Base-by-base conservation (phyloP, 176 grass and related monocot genomes). In the Elaeis guineensis region DNA sequence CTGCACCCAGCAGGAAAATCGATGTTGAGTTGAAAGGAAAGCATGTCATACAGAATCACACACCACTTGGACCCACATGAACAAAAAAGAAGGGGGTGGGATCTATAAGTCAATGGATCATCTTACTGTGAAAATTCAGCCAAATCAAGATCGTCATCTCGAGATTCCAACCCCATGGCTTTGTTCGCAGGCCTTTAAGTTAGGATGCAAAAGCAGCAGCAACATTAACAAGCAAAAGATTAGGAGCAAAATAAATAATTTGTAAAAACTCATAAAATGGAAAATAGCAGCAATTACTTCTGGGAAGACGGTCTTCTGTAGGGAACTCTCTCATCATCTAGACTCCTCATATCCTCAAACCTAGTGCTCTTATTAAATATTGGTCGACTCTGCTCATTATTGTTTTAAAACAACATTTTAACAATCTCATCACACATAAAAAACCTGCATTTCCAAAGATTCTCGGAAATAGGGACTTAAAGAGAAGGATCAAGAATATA, bases 331-430 rank as follows among this genome's bases (percentile, higher is more conserved):
- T 89, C 84, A 70, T 83, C 87, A 18, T 97, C 92, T 69, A 69
- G 80, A 29, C 70, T 73, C 63, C 73, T 89, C 87, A 97, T 97
- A 60, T 97, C 93, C 60, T 97, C 93, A 80, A 85, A 91, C 59
- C 93, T 81, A n/a, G 78, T 90, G 61, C 87, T 97, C 69, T 97
- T 97, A 57, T 97, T 88, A 74, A 97, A 97, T 91, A 97, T 97
- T 55, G 87, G 81, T 49, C 93, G 93, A 73, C 84, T 89, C 93
- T 97, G 69, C 35, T 11, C 35, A 39, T 39, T 39, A 39, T 39
- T 39, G 35, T 12, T 39, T 39, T 12, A 39, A 39, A 39, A 39
- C 0, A 39, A 39, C 1, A 39, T 39, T 39, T 39, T 39, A 39
- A 39, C 35, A 39, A 39, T 39, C 35, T 12, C 35, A 39, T 39